A percentile compares a stretch with the other conserved stretches of the same genome.
phyloP scores from a whole-genome alignment of 2,329 filamentous ascomycete genomes.

The Fonsecaea pedrosoi region DNA sequence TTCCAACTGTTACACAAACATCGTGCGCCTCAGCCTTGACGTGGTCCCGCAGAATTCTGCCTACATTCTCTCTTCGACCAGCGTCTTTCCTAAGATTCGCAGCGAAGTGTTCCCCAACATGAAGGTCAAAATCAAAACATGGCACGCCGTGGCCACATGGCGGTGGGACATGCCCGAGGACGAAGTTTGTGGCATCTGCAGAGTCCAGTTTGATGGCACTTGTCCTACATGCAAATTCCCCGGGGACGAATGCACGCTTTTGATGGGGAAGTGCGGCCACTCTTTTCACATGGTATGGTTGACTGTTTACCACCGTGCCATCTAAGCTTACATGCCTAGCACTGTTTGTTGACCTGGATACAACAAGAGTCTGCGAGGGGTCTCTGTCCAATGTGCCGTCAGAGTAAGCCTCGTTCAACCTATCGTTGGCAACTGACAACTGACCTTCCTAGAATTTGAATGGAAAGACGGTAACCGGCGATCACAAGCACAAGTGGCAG shows the following conservation, averaged over 20 bases:
- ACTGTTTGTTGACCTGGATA: conserved; percentile 96
- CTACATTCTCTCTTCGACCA: neutral
- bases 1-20: conserved; percentile 5
- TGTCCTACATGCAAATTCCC: conserved; percentile 98
- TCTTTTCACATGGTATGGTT: conserved; percentile 89
- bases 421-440: neutral
- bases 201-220: conserved; percentile 95
- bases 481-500: conserved; percentile 13
- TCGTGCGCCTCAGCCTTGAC: neutral
- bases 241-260: conserved; percentile 89
- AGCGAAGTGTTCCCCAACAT: conserved; percentile 59
- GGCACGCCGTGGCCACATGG: conserved; percentile 95
- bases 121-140: conserved; percentile 94
- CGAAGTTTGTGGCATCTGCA: conserved; percentile 98
- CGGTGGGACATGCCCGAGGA: conserved; percentile 97
- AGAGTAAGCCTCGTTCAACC: conserved; percentile 58
- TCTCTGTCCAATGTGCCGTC: conserved; percentile 96
- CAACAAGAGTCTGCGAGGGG: conserved; percentile 92
- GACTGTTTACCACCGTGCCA: conserved; percentile 7
- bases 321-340: conserved; percentile 59
- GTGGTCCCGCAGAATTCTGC: neutral
- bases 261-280: conserved; percentile 95
- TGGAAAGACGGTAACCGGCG: conserved; percentile 55
- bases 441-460: conserved; percentile 56
- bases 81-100: neutral